phyloP scores from a whole-genome alignment of 306 rosid species.

The Cucurbita pepo region DNA sequence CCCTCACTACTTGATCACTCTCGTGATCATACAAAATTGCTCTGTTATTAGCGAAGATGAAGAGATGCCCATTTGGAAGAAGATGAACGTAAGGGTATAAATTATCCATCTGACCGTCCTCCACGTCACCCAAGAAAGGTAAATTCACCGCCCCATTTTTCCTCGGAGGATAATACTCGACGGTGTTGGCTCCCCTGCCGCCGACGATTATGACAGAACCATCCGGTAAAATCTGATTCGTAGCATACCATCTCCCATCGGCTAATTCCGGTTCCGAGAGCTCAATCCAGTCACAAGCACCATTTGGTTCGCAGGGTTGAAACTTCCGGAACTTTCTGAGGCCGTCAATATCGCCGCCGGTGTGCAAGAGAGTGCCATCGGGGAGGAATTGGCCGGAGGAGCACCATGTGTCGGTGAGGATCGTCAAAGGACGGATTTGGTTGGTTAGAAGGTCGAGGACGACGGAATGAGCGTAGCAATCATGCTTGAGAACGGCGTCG shows the following conservation, averaged over 20 bases:
- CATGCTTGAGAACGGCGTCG: slow-evolving; percentile 39
- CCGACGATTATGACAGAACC: slow-evolving; percentile 61
- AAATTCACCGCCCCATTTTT: slow-evolving; percentile 37
- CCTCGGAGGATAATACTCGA: slow-evolving; percentile 57
- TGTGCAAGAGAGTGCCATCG: slow-evolving; percentile 56
- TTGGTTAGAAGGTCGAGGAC: slow-evolving; percentile 39
- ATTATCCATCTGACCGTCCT: slow-evolving; percentile 73
- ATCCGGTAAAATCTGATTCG: slow-evolving; percentile 66
- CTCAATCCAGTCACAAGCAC: slow-evolving; percentile 60
- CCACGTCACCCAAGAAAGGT: slow-evolving; percentile 41
- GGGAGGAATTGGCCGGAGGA: slow-evolving; percentile 85
- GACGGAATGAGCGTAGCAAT: slow-evolving; percentile 79
- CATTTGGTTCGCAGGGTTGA: slow-evolving; percentile 32
- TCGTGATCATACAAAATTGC: slow-evolving; percentile 41
- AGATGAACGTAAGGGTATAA: slow-evolving; percentile 76
- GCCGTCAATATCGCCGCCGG: slow-evolving; percentile 80
- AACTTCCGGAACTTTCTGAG: slow-evolving; percentile 46
- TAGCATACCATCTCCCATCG: slow-evolving; percentile 61
- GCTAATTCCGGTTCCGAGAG: slow-evolving; percentile 33
- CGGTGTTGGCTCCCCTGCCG: slow-evolving; percentile 49
- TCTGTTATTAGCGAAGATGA: slow-evolving; percentile 64
- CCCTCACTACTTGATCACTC: slow-evolving; percentile 9
- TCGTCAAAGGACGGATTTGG: slow-evolving; percentile 46
- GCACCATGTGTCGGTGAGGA: slow-evolving; percentile 92
- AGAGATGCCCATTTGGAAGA: slow-evolving; percentile 62